phyloP scores from a whole-genome alignment of 1,139 yeast genomes.

The Debaryomyces coudertii region DNA sequence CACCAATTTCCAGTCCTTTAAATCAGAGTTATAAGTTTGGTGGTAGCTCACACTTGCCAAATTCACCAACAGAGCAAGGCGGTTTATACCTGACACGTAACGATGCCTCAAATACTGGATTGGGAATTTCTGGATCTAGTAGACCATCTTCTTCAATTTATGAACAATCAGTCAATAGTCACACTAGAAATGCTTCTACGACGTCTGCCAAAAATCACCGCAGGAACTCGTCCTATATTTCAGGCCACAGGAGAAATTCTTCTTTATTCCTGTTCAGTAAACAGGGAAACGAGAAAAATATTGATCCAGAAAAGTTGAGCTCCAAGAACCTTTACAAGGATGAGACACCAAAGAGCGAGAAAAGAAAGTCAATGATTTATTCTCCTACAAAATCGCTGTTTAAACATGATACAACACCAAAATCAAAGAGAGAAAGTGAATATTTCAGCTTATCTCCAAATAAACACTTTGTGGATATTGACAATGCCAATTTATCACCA shows the following conservation, averaged over 20 bases:
- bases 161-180: slow-evolving; percentile 36
- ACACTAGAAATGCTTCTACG: slow-evolving; percentile 32
- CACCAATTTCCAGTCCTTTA: slow-evolving; percentile 47
- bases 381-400: slow-evolving; percentile 10
- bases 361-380: slow-evolving; percentile 7
- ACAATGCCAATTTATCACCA: slow-evolving; percentile 40
- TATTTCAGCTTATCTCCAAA: slow-evolving; percentile 11
- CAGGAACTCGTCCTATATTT: slow-evolving; percentile 35
- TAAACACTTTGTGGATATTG: slow-evolving; percentile 33
- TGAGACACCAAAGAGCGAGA: slow-evolving; percentile 19
- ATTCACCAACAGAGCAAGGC: slow-evolving; percentile 12
- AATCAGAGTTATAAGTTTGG: slow-evolving; percentile 31
- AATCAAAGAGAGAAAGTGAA: slow-evolving; percentile 8
- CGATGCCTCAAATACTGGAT: slow-evolving; percentile 26
- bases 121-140: slow-evolving; percentile 21
- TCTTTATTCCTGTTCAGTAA: slow-evolving; percentile 46
- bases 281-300: slow-evolving; percentile 15
- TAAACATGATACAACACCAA: background rate
- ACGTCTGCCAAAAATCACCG: slow-evolving; percentile 27
- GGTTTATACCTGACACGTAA: slow-evolving; percentile 30
- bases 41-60: slow-evolving; percentile 19
- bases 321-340: slow-evolving; percentile 11
- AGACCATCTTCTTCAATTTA: slow-evolving; percentile 52
- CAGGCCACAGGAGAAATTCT: slow-evolving; percentile 45
- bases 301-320: slow-evolving; percentile 1